Percentiles rank a stretch among this genome's conserved stretches.
These are phyloP conservation scores for Penicillium antarcticum DNA, from an alignment of 495 filamentous ascomycete genomes.

Conservation along the genomic window DNA sequence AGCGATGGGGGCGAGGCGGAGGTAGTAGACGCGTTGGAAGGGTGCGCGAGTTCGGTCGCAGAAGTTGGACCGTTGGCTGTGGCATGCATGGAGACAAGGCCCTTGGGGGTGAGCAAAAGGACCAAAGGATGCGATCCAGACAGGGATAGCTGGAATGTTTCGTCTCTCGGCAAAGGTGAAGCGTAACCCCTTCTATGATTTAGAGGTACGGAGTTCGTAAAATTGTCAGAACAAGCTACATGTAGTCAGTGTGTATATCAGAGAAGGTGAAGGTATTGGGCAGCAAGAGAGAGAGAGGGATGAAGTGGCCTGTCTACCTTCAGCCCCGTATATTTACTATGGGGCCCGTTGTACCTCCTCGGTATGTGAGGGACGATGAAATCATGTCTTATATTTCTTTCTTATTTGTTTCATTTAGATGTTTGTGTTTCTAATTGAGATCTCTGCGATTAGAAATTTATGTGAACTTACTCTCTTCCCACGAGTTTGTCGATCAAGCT, in stretches of 20 bases:
- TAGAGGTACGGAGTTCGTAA: background rate
- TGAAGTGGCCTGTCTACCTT: constrained; percentile 23
- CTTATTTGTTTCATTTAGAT: background rate
- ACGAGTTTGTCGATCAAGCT: background rate
- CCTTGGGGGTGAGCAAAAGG: constrained; percentile 14
- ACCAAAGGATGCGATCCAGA: constrained; percentile 12
- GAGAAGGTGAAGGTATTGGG: constrained; percentile 14
- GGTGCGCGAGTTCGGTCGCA: constrained; percentile 27
- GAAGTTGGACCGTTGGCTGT: constrained; percentile 33
- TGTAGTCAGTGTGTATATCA: constrained; percentile 5
- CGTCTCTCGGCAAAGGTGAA: constrained; percentile 8
- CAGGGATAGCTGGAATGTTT: constrained; percentile 35
- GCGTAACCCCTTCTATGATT: constrained; percentile 1
- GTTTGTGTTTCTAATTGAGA: background rate
- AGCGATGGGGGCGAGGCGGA: constrained; percentile 26
- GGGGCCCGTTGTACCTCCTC: constrained; percentile 22
- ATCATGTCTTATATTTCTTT: constrained; percentile 10
- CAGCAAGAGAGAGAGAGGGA: constrained; percentile 30
- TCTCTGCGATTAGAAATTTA: background rate
- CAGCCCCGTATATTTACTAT: constrained; percentile 16
- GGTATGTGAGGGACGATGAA: constrained; percentile 28
- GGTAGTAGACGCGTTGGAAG: constrained; percentile 28
- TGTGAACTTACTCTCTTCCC: background rate
- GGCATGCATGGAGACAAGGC: constrained; percentile 41
- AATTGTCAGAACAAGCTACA: constrained; percentile 16